Percentiles rank a stretch among this genome's conserved stretches.
Evolutionary conservation across 2,329 filamentous ascomycete species (phyloP).

Genomic region (Ophiostoma angusticollis): DNA sequence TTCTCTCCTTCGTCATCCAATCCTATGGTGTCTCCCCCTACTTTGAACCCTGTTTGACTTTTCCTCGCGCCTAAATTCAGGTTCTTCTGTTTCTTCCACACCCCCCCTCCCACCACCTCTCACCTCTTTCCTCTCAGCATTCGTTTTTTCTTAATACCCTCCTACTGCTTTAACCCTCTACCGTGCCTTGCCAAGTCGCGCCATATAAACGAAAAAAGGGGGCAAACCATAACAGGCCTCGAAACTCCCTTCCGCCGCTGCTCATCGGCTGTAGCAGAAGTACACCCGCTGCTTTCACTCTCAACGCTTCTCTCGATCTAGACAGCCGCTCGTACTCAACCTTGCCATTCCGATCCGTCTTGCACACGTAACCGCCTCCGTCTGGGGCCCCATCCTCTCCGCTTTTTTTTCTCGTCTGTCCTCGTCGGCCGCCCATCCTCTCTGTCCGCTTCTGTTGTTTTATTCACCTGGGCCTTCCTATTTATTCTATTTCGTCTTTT

Average conservation of each 20-base stretch:
- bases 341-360: slow-evolving; percentile 1
- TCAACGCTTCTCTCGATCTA: not conserved
- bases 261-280: not conserved
- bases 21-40: slow-evolving; percentile 3
- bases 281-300: slow-evolving; percentile 1
- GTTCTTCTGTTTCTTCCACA: not conserved
- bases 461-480: slow-evolving; percentile 3
- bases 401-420: not conserved
- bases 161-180: not conserved
- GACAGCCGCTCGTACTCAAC: slow-evolving; percentile 1
- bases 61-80: slow-evolving; percentile 10
- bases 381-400: slow-evolving; percentile 2
- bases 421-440: not conserved
- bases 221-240: not conserved
- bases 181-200: slow-evolving; percentile 3
- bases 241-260: not conserved
- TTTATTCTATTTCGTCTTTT: not conserved
- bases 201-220: not conserved
- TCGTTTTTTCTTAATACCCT: slow-evolving; percentile 3
- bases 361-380: slow-evolving; percentile 4
- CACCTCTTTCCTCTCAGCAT: not conserved
- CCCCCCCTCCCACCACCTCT: not conserved
- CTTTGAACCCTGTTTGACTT: slow-evolving; percentile 8
- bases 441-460: not conserved
- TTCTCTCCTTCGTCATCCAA: slow-evolving; percentile 4